These are phyloP conservation scores for Hymenoscyphus linearis DNA, from an alignment of 2,329 filamentous ascomycete genomes.

Conservation along the genomic window DNA sequence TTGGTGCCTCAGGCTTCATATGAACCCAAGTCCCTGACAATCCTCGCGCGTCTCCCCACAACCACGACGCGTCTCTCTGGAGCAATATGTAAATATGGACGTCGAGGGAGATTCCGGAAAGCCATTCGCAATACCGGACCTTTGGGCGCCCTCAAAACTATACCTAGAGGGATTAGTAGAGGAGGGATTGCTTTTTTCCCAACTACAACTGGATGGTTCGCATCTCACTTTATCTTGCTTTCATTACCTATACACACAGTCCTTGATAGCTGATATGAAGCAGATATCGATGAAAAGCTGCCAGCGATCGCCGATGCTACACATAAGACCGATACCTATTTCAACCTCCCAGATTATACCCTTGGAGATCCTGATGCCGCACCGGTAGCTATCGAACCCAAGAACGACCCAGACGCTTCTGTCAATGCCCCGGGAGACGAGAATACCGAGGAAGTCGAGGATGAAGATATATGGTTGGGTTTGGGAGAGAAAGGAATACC, in stretches of 20 bases:
- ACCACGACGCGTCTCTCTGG: constrained; percentile 1
- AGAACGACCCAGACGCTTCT: not conserved
- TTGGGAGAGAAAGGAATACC: constrained; percentile 29
- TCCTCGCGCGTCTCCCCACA: not conserved
- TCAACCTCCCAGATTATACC: constrained; percentile 26
- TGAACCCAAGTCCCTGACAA: not conserved
- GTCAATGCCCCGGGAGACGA: constrained; percentile 5
- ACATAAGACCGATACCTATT: constrained; percentile 24
- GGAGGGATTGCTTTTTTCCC: constrained; percentile 28
- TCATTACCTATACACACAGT: not conserved
- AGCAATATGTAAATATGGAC: constrained; percentile 28
- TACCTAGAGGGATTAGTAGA: constrained; percentile 31
- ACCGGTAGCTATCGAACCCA: constrained; percentile 8
- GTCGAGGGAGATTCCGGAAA: constrained; percentile 39
- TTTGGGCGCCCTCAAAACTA: constrained; percentile 52
- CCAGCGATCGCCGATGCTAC: constrained; percentile 19
- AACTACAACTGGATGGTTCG: constrained; percentile 29
- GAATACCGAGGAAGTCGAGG: constrained; percentile 26
- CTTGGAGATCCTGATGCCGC: constrained; percentile 16
- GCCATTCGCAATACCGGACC: constrained; percentile 59
- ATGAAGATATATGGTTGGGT: constrained; percentile 44
- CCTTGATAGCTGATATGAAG: not conserved
- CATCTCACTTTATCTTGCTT: not conserved
- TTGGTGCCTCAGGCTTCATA: too few species aligned
- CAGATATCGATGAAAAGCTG: constrained; percentile 27